These are phyloP conservation scores for Torulaspora maleeae DNA, from an alignment of 805 yeast genomes.

Conservation along the genomic window DNA sequence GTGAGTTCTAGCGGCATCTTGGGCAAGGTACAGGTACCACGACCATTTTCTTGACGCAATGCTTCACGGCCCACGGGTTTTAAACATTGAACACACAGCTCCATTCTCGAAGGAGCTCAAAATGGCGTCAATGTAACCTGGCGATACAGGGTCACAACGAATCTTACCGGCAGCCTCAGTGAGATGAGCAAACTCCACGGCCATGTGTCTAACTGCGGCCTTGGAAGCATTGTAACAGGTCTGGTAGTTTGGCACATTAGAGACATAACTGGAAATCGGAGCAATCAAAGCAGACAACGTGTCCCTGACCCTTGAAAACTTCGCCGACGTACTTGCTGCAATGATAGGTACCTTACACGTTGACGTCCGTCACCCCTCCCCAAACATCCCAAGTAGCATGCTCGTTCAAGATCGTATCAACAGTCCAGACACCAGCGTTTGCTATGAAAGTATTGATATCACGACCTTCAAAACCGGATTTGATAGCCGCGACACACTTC, in stretches of 20 bases:
- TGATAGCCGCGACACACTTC: constrained; percentile 37
- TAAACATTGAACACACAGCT: constrained; percentile 23
- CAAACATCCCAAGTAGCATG: constrained; percentile 48
- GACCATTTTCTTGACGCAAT: constrained; percentile 60
- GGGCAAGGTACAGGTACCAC: constrained; percentile 72
- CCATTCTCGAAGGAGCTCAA: no score
- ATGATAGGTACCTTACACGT: constrained; percentile 75
- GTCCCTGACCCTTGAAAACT: no score
- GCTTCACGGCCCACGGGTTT: constrained; percentile 75
- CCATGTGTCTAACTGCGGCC: no score
- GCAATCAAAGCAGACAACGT: no score
- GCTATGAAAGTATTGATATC: constrained; percentile 80
- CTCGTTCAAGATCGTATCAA: constrained; percentile 43
- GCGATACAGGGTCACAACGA: no score
- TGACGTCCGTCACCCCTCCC: constrained; percentile 68
- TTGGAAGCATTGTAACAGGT: no score
- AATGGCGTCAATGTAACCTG: no score
- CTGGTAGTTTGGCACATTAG: no score
- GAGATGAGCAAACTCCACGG: no score
- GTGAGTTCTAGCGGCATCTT: constrained; percentile 77
- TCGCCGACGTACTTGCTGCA: no score
- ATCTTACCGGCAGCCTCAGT: no score
- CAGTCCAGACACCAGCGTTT: constrained; percentile 84
- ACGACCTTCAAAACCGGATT: constrained; percentile 61
- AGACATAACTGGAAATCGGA: no score